Percentiles rank a stretch among this genome's conserved stretches.
Evolutionary conservation across 441 rosid species (phyloP).

Genomic region (Gossypium gossypioides): DNA sequence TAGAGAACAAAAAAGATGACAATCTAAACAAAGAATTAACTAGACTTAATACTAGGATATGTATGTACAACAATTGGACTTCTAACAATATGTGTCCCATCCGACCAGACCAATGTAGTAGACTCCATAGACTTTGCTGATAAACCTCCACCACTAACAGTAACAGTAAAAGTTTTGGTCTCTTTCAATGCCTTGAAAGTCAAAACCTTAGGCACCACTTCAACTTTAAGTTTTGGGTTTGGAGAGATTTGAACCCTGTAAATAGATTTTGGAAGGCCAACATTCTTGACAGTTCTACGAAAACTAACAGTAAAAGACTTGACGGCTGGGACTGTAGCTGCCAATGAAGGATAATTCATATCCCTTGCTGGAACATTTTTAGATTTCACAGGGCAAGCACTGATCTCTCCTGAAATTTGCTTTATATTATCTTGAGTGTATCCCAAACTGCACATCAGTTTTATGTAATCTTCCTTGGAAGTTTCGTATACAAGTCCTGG

Average conservation of each 20-base stretch:
- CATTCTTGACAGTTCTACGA: slow-evolving; percentile 28
- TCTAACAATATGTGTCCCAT: slow-evolving; percentile 30
- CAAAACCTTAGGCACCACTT: slow-evolving; percentile 17
- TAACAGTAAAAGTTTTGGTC: slow-evolving; percentile 41
- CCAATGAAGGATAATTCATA: slow-evolving; percentile 28
- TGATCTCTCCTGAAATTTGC: slow-evolving; percentile 21
- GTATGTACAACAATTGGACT: slow-evolving; percentile 38
- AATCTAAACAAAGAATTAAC: not conserved
- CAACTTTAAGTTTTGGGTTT: slow-evolving; percentile 11
- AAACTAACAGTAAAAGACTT: slow-evolving; percentile 9
- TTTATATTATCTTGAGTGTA: slow-evolving; percentile 13
- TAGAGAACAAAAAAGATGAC: not conserved
- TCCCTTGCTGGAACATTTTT: slow-evolving; percentile 12
- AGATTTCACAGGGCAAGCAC: slow-evolving; percentile 29
- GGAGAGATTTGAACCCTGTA: slow-evolving; percentile 17
- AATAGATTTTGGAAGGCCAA: slow-evolving; percentile 23
- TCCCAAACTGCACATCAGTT: slow-evolving; percentile 21
- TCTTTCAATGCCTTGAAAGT: slow-evolving; percentile 29
- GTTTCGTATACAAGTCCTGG: slow-evolving; percentile 35
- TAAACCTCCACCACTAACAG: slow-evolving; percentile 16
- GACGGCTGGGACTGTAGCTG: not conserved
- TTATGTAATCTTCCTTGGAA: slow-evolving; percentile 22
- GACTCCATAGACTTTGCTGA: slow-evolving; percentile 21
- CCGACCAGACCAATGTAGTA: slow-evolving; percentile 39
- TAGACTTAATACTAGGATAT: not conserved